Conservation (phyloP, 2,329 filamentous ascomycete genomes). For the Ophiocordyceps robertsii region DNA sequence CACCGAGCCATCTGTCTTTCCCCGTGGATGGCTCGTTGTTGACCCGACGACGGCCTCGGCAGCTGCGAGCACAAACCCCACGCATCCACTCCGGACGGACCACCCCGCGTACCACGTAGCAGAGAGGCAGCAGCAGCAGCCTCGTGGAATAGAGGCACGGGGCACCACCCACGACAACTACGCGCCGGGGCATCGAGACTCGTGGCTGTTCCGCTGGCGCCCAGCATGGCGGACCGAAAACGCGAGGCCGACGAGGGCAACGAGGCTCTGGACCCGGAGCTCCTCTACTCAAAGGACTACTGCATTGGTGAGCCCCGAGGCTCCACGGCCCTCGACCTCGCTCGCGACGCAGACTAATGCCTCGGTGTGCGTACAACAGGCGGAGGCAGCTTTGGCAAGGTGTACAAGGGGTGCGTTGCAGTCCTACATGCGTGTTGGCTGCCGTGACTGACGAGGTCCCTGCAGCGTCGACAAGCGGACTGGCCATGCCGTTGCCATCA, state of each 20-base stretch:
- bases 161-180: neutral
- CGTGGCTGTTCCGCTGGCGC: neutral
- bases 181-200: neutral
- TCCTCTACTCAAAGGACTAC: constrained; percentile 84
- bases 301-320: constrained; percentile 53
- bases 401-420: constrained; percentile 72
- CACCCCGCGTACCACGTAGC: no score
- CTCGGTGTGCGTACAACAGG: constrained; percentile 35
- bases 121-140: no score
- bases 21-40: no score
- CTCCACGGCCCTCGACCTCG: neutral
- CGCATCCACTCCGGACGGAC: no score
- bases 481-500: constrained; percentile 91
- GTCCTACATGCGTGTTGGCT: neutral
- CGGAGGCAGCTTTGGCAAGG: constrained; percentile 94
- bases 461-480: constrained; percentile 82
- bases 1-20: no score
- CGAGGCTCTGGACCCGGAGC: constrained; percentile 63
- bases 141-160: no score
- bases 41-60: no score
- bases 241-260: constrained; percentile 32
- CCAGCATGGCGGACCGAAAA: constrained; percentile 33
- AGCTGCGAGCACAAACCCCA: no score
- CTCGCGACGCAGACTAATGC: neutral
- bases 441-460: neutral